Conservation (phyloP, 2,329 filamentous ascomycete species). For the Amauroascus niger region DNA sequence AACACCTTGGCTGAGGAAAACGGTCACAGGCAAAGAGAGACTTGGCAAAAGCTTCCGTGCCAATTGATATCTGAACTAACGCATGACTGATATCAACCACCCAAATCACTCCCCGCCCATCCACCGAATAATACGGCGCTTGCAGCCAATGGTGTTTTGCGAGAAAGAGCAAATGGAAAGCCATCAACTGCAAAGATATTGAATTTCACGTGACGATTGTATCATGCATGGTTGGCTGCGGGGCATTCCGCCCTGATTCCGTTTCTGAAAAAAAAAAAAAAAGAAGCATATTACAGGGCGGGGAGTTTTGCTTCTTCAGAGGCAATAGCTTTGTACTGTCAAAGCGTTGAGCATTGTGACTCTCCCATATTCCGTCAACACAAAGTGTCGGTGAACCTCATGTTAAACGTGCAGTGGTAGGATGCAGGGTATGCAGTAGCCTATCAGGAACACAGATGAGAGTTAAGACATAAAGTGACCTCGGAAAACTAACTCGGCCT, state of each 20-base stretch:
- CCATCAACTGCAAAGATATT: background rate
- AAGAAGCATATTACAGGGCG: background rate
- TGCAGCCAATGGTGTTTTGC: background rate
- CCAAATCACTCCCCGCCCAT: background rate
- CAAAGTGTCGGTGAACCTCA: constrained; percentile 2
- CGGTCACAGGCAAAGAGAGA: background rate
- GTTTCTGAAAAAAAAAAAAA: no score
- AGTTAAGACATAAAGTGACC: background rate
- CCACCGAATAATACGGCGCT: background rate
- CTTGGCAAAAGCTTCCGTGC: constrained; percentile 10
- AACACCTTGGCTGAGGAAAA: constrained; percentile 2
- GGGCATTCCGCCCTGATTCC: background rate
- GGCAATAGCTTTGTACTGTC: background rate
- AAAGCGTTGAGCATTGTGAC: no score
- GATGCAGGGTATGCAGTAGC: background rate
- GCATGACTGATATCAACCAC: background rate
- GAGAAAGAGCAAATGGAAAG: background rate
- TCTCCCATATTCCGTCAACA: background rate
- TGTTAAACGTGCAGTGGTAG: background rate
- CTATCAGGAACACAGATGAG: background rate
- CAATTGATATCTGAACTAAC: constrained; percentile 8
- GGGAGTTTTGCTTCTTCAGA: no score
- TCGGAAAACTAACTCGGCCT: background rate
- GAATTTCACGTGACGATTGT: constrained; percentile 6
- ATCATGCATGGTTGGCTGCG: constrained; percentile 3